Evolutionary conservation across 805 yeast species (phyloP), one percentile per base, ranked within the genome.

Genomic region (Saccharomycopsis sp.): DNA sequence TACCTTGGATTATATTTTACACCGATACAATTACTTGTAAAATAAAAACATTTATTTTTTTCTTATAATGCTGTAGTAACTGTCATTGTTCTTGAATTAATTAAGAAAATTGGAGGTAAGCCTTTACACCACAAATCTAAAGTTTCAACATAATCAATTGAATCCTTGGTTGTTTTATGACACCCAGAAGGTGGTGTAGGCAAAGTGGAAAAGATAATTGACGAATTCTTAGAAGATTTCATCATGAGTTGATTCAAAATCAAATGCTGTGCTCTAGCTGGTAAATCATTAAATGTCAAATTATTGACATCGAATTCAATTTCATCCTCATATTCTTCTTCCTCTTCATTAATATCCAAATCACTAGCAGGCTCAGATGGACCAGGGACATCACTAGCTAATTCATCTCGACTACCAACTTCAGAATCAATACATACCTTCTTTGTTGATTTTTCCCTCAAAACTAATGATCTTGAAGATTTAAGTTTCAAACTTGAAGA

Each of bases 81-180:
- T 0, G 98, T 93, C 71, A 93, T 88, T 0, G 95, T 83, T 65
- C 87, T 95, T 0, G 97, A 86, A 57, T 93, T 90, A 44, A 93
- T 72, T 50, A 93, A 62, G 59, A 93, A 59, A 1, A 78, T 72
- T 0, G 97, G 96, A 0, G 96, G 96, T 32, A 93, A 64, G 3
- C 75, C 86, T 36, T 78, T 75, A 45, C 90, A 70, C 93, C 96
- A 86, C 4, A 84, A 62, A 38, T 88, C 83, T 41, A 90, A 66
- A 53, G 81, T 81, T 45, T 79, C 77, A 13, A 85, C 77, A 58
- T 88, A 90, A 28, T 84, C 87, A 34, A 77, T 63, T 42, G 95
- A 76, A 17, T 79, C 89, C 4, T 67, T 71, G 38, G 77, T 81
- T 50, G 74, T 77, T 50, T 73, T 67, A 62, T 87, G 94, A 0